Evolutionary conservation across 495 filamentous ascomycete species (phyloP).

Genomic region (Cryomyces minteri): DNA sequence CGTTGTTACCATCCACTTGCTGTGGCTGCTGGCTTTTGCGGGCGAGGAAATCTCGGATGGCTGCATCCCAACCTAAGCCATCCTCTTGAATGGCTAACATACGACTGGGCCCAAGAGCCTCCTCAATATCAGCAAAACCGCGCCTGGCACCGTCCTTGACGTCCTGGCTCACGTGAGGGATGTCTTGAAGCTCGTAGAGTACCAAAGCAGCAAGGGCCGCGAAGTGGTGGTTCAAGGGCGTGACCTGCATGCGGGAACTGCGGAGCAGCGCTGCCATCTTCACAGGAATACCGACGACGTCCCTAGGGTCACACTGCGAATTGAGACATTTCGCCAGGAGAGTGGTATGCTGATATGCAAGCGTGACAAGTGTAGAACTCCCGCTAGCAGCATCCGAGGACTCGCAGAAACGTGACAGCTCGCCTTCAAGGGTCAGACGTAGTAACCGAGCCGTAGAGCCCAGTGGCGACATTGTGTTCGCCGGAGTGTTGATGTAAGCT

Average conservation of each 20-base stretch:
- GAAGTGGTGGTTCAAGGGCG: slow-evolving; percentile 58
- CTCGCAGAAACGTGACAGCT: slow-evolving; percentile 30
- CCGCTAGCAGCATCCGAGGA: slow-evolving; percentile 22
- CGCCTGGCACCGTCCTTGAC: slow-evolving; percentile 23
- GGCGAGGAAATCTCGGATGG: slow-evolving; percentile 29
- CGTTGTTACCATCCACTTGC: neutral
- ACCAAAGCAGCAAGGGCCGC: slow-evolving; percentile 46
- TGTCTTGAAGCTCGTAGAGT: slow-evolving; percentile 43
- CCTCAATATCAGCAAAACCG: slow-evolving; percentile 11
- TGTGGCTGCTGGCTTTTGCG: slow-evolving; percentile 17
- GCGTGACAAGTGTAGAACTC: slow-evolving; percentile 32
- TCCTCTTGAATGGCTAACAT: slow-evolving; percentile 20
- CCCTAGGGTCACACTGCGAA: slow-evolving; percentile 33
- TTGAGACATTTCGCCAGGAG: slow-evolving; percentile 41
- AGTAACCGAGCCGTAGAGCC: slow-evolving; percentile 13
- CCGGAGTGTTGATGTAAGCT: slow-evolving; percentile 20
- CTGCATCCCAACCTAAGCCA: slow-evolving; percentile 25
- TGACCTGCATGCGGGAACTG: slow-evolving; percentile 34
- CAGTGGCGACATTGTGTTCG: slow-evolving; percentile 20
- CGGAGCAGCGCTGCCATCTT: slow-evolving; percentile 36
- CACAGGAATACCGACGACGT: slow-evolving; percentile 43
- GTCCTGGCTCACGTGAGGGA: slow-evolving; percentile 17
- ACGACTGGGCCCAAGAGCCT: slow-evolving; percentile 26
- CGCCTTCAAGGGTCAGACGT: slow-evolving; percentile 20
- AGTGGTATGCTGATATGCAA: slow-evolving; percentile 58